Base-by-base conservation (phyloP, 2,329 filamentous ascomycete species). In the Fusarium sp. region DNA sequence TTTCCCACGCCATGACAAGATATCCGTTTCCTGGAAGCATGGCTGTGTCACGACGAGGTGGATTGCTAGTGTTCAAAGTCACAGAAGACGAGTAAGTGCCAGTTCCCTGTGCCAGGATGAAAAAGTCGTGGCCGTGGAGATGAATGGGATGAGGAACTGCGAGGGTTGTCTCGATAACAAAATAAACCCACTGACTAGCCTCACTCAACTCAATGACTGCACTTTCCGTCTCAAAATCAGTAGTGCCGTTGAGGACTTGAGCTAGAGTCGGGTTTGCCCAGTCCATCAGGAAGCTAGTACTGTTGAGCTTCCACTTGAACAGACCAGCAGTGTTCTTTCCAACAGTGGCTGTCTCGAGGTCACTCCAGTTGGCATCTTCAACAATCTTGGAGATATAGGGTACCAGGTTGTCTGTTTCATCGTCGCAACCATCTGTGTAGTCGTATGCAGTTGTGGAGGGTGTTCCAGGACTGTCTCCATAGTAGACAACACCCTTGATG, bases 31-130 rank as follows among this genome's bases (percentile, higher is more conserved):
- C 74, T 1, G 81, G 82, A 4, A 88, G 79, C 67, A 85, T 81
- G 8, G 85, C 85, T 4, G 85, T 83, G 70, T 88, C 86, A 38
- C 87, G 81, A 12, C 87, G 83, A 27, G 84, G 81, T 2, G 87
- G 85, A 73, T 88, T 88, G 4, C 20, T 32, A 1, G 56, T 60
- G 18, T 74, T 60, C 1, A 73, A 18, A 14, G 27, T 51, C 3
- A 68, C 49, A 1, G 57, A 56, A 6, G 60, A 63, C 1, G 60
- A 63, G 25, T 63, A 63, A 1, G 27, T 43, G 1, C 77, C 73
- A 5, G 60, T 57, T 1, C 74, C 75, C 20, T 77, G 74, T 2
- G 71, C 75, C 1, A 77, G 66, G 12, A 77, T 62, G 20, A 64
- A 76, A 34, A 78, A 80, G 64, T 81, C 79, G 58, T 80, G 79